Percentiles rank a stretch among this genome's conserved stretches.
phyloP scores from a whole-genome alignment of 305 asterid genomes.

The Andrographis paniculata region DNA sequence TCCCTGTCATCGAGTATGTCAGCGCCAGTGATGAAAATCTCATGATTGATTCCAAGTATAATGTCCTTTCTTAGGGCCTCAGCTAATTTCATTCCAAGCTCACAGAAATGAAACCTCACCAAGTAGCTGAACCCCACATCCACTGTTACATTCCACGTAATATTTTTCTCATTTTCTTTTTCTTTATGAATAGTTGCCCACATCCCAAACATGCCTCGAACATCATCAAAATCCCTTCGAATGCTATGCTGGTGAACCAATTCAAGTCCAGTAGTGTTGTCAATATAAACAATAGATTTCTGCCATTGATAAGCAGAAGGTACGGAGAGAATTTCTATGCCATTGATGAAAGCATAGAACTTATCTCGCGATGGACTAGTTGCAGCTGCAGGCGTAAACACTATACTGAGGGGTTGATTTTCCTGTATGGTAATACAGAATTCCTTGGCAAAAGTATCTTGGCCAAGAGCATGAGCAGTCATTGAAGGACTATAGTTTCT shows the following conservation, averaged over 20 bases:
- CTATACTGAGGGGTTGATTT: conserved; percentile 18
- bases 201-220: conserved; percentile 24
- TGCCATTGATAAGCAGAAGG: conserved; percentile 26
- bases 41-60: conserved; percentile 19
- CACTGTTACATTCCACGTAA: conserved; percentile 31
- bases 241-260: conserved; percentile 25
- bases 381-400: conserved; percentile 17
- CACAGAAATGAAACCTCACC: conserved; percentile 38
- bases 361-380: neutral
- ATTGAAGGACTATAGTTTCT: conserved; percentile 35
- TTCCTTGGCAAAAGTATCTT: conserved; percentile 22
- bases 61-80: conserved; percentile 14
- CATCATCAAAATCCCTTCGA: conserved; percentile 17
- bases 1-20: conserved; percentile 20
- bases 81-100: conserved; percentile 19
- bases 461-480: conserved; percentile 28
- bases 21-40: conserved; percentile 18
- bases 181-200: conserved; percentile 15
- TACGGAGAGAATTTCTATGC: conserved; percentile 37
- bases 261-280: conserved; percentile 33
- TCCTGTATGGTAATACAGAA: conserved; percentile 22
- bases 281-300: conserved; percentile 24
- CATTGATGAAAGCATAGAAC: conserved; percentile 34
- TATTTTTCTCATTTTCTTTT: conserved; percentile 3
- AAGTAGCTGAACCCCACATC: conserved; percentile 46